Percentiles rank a stretch among this genome's conserved stretches.
phyloP scores from a whole-genome alignment of 2,329 filamentous ascomycete species.

The Penicillium sp. region DNA sequence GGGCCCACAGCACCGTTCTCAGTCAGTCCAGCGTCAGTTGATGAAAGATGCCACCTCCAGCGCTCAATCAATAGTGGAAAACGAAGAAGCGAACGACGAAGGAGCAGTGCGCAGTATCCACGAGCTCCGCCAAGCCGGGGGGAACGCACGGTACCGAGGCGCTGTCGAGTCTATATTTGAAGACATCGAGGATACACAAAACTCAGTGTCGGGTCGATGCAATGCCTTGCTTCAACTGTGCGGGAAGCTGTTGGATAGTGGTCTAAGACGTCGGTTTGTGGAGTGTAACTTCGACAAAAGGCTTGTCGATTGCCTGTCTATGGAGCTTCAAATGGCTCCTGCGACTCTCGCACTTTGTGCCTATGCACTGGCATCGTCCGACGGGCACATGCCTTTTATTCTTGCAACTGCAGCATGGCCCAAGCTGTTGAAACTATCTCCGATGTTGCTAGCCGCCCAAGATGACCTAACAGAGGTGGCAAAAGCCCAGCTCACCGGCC shows the following conservation, averaged over 20 bases:
- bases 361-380: slow-evolving; percentile 32
- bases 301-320: slow-evolving; percentile 63
- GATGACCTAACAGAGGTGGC: slow-evolving; percentile 31
- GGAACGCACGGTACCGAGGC: slow-evolving; percentile 57
- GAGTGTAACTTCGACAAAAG: slow-evolving; percentile 71
- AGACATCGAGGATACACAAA: slow-evolving; percentile 55
- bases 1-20: slow-evolving; percentile 5
- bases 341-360: slow-evolving; percentile 34
- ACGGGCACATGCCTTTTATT: slow-evolving; percentile 30
- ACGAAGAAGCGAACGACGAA: slow-evolving; percentile 49
- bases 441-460: slow-evolving; percentile 28
- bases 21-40: slow-evolving; percentile 4
- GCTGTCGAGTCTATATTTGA: slow-evolving; percentile 60
- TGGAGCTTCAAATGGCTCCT: slow-evolving; percentile 56
- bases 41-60: slow-evolving; percentile 8
- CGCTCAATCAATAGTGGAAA: slow-evolving; percentile 37
- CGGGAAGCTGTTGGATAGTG: slow-evolving; percentile 49
- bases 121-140: slow-evolving; percentile 61
- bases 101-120: slow-evolving; percentile 59
- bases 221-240: slow-evolving; percentile 59
- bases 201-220: slow-evolving; percentile 50
- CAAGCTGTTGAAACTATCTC: slow-evolving; percentile 32
- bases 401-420: slow-evolving; percentile 33
- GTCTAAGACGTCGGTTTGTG: slow-evolving; percentile 58
- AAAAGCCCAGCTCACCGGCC: slow-evolving; percentile 20